Evolutionary conservation across 768 basidiomycete species (phyloP), one percentile per base, ranked within the genome.

Genomic region (Suillus sp.): DNA sequence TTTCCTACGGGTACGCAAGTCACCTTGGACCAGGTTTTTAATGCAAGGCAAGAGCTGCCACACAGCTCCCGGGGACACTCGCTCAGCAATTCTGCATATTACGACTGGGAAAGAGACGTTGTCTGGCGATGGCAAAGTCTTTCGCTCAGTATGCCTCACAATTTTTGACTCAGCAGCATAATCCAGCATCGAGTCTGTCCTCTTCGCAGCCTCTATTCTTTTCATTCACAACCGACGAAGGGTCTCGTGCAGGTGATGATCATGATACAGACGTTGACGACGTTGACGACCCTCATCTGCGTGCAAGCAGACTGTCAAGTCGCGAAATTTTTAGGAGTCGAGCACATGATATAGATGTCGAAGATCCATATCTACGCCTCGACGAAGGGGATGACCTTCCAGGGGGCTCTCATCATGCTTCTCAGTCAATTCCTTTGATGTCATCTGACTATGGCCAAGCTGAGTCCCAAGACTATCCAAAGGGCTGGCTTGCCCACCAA

Each of bases 121-220:
- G 68, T 25, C 66, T 64, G 68, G 67, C 65, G 70, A 83, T 83
- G 82, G 83, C 87, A 56, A 83, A 89, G 67, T 90, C 91, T 42
- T 93, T 93, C 76, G 88, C 90, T 68, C 86, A 86, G 58, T 92
- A 90, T 79, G 91, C 91, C 57, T 92, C 91, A 50, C 90, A 92
- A 69, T 92, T 92, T 72, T 79, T 93, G 74, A 87, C 83, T 72
- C 82, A 84, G 67, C 86, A 85, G 69, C 81, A 78, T 63, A 78
- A 80, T 61, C 71, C 73, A 62, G 79, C 84, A 42, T 84, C 83
- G 68, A 77, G 84, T 69, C 82, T 84, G 45, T 83, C 86, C 25
- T 87, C 86, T 43, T 81, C 79, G 42, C 91, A 92, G 76, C 92
- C 92, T 60, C 84, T 94, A 75, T 94, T 94, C 81, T 94, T 91